Percentiles rank a stretch among this genome's conserved stretches.
These are phyloP conservation scores for Fusarium illudens DNA, from an alignment of 2,329 filamentous ascomycete species.

Conservation along the genomic window DNA sequence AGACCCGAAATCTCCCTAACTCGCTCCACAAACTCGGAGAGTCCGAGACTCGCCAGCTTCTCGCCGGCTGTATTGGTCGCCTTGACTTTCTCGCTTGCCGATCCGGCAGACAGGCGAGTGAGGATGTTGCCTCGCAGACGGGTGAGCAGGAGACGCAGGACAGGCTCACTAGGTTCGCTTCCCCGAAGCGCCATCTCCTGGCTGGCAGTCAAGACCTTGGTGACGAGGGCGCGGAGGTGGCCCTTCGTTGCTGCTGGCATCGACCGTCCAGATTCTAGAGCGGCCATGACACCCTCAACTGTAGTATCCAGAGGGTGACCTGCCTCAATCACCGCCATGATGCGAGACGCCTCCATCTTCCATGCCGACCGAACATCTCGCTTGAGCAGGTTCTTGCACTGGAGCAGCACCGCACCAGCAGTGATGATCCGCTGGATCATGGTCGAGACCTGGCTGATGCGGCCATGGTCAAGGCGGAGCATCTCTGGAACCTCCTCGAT, in stretches of 20 bases:
- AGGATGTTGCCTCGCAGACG: conserved; percentile 74
- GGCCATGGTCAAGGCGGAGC: conserved; percentile 71
- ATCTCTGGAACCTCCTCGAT: conserved; percentile 74
- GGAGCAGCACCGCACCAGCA: conserved; percentile 77
- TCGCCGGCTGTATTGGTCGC: conserved; percentile 75
- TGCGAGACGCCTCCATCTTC: conserved; percentile 77
- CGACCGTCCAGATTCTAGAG: conserved; percentile 68
- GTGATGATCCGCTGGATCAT: conserved; percentile 69
- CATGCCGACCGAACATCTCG: conserved; percentile 80
- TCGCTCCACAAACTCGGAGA: conserved; percentile 76
- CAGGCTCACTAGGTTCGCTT: conserved; percentile 60
- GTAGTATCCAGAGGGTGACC: conserved; percentile 61
- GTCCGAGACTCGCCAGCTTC: conserved; percentile 71
- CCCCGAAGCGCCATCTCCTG: conserved; percentile 54
- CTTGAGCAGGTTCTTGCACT: conserved; percentile 84
- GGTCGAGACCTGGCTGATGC: conserved; percentile 58
- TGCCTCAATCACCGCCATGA: conserved; percentile 73
- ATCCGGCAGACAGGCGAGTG: conserved; percentile 69
- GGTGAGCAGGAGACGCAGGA: conserved; percentile 73
- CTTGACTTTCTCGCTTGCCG: conserved; percentile 74
- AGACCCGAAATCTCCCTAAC: conserved; percentile 76
- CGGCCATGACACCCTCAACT: conserved; percentile 69
- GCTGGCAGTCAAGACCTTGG: conserved; percentile 62
- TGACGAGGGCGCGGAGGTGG: conserved; percentile 66
- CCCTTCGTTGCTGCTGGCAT: conserved; percentile 70